Evolutionary conservation across 228 moss, liverwort and hornwort species (phyloP).

Genomic region (Sphagnum magellanicum): DNA sequence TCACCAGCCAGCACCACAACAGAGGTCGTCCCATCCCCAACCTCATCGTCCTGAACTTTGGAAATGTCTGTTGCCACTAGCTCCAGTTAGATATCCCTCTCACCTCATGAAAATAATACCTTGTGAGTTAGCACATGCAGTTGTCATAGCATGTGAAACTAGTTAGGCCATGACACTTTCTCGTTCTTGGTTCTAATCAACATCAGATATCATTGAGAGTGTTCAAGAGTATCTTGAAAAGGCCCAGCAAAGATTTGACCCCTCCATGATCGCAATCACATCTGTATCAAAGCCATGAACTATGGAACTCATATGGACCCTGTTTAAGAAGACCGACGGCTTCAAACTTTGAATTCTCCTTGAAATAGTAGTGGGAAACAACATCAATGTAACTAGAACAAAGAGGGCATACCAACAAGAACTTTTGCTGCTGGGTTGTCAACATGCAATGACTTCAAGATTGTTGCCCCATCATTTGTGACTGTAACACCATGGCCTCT

Average conservation of each 20-base stretch:
- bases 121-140: not conserved
- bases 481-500: constrained; percentile 83
- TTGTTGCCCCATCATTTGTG: constrained; percentile 97
- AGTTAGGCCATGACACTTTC: not conserved
- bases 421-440: constrained; percentile 99
- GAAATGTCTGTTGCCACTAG: constrained; percentile 62
- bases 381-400: no score
- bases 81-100: no score
- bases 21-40: constrained; percentile 97
- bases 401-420: constrained; percentile 71
- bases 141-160: not conserved
- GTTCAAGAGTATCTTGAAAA: no score
- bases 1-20: constrained; percentile 97
- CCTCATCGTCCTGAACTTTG: constrained; percentile 97
- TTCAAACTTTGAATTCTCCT: no score
- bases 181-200: no score
- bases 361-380: no score
- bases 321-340: no score
- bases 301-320: no score
- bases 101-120: not conserved
- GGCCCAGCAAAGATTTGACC: no score
- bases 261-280: no score
- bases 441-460: constrained; percentile 93
- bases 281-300: no score
- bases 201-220: no score